Evolutionary conservation across 164 flowering plant species (phyloP).

Genomic region (Houttuynia cordata): DNA sequence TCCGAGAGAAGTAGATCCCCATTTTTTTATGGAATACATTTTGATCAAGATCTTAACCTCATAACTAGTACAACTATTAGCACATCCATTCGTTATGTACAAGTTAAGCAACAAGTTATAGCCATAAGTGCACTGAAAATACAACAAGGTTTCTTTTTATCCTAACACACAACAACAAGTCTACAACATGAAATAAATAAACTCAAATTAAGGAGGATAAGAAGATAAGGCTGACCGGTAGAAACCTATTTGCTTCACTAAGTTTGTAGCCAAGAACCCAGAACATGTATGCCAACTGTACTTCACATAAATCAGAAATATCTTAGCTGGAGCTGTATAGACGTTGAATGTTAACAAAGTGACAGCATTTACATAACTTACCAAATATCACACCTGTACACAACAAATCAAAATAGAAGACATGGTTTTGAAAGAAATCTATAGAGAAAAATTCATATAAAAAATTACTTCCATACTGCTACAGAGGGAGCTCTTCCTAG

Average conservation of each 20-base stretch:
- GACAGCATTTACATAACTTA: not conserved
- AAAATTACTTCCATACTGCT: constrained; percentile 39
- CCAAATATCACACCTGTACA: too few species aligned
- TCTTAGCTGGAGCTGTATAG: not conserved
- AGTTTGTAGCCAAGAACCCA: constrained; percentile 92
- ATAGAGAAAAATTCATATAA: too few species aligned
- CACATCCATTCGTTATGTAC: too few species aligned
- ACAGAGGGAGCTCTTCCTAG: constrained; percentile 97
- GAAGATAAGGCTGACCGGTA: constrained; percentile 18
- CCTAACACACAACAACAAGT: not conserved
- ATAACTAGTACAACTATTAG: too few species aligned
- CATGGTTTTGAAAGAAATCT: not conserved
- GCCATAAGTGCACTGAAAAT: too few species aligned
- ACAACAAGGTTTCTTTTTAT: too few species aligned
- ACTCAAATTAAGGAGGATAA: not conserved
- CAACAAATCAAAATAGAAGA: not conserved
- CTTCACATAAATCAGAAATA: constrained; percentile 5
- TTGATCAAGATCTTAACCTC: too few species aligned
- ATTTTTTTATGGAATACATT: too few species aligned
- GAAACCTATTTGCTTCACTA: constrained; percentile 42
- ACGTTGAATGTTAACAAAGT: not conserved
- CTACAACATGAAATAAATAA: not conserved
- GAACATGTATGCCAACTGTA: constrained; percentile 87
- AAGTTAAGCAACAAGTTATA: too few species aligned
- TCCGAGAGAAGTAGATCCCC: too few species aligned